Evolutionary conservation across 306 rosid genomes (phyloP).

Genomic region (Malus sieversii): DNA sequence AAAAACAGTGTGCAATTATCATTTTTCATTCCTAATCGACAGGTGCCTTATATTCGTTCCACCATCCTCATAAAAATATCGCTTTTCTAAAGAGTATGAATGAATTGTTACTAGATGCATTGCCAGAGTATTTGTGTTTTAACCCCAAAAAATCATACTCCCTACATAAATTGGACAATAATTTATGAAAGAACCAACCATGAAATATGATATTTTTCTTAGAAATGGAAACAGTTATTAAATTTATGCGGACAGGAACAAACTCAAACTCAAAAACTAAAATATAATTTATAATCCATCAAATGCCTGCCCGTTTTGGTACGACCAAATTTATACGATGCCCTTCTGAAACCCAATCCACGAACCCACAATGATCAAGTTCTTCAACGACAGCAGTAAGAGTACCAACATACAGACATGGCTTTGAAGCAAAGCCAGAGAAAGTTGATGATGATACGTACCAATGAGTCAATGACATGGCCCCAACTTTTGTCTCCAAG

Average conservation of each 20-base stretch:
- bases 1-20: too few species aligned
- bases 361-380: constrained; percentile 15
- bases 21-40: too few species aligned
- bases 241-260: too few species aligned
- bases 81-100: not conserved
- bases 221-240: too few species aligned
- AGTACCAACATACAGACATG: constrained; percentile 12
- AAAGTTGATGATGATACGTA: constrained; percentile 12
- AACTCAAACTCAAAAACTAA: too few species aligned
- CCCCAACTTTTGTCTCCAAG: constrained; percentile 56
- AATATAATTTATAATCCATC: too few species aligned
- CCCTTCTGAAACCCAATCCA: not conserved
- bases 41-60: too few species aligned
- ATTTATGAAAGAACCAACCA: too few species aligned
- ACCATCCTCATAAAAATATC: too few species aligned
- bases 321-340: not conserved
- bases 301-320: not conserved
- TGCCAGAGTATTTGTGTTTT: not conserved
- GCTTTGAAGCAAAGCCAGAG: constrained; percentile 60
- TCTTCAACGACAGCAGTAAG: constrained; percentile 20
- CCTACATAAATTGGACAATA: not conserved
- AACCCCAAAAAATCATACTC: not conserved
- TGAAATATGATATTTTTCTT: too few species aligned
- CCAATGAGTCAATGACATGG: constrained; percentile 22
- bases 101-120: not conserved